Percentiles rank a stretch among this genome's conserved stretches.
phyloP scores from a whole-genome alignment of 169 alveolate genomes.

The Eimeria brunetti region DNA sequence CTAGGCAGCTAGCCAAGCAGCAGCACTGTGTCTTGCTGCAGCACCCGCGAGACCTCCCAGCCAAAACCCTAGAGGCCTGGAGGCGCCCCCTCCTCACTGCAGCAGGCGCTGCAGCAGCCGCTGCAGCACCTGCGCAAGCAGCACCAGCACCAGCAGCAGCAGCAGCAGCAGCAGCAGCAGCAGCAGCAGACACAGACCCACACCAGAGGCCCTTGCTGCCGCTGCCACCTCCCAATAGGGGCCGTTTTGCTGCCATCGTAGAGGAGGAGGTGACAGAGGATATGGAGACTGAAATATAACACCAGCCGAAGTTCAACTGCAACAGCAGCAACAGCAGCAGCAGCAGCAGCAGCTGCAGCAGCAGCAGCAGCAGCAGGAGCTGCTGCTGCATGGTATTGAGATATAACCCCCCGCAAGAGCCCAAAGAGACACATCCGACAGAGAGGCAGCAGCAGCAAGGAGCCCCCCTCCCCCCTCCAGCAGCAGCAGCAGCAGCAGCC shows the following conservation, averaged over 20 bases:
- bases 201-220: constrained; percentile 33
- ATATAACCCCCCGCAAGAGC: no score
- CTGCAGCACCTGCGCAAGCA: not conserved
- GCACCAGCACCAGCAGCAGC: constrained; percentile 22
- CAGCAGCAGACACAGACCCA: constrained; percentile 30
- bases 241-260: not conserved
- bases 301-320: not conserved
- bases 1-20: constrained; percentile 15
- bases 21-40: constrained; percentile 32
- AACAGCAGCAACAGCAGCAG: not conserved
- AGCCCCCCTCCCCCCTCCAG: no score
- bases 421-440: no score
- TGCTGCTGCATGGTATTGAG: no score
- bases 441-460: no score
- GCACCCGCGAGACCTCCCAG: not conserved
- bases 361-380: no score
- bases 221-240: constrained; percentile 15
- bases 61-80: constrained; percentile 11
- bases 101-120: no score
- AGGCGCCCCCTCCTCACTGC: not conserved
- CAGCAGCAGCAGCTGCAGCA: no score
- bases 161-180: not conserved
- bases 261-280: constrained; percentile 8
- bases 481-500: no score
- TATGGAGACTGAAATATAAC: not conserved